Base-by-base conservation (phyloP, 305 asterid genomes). In the Solanum hybrid region DNA sequence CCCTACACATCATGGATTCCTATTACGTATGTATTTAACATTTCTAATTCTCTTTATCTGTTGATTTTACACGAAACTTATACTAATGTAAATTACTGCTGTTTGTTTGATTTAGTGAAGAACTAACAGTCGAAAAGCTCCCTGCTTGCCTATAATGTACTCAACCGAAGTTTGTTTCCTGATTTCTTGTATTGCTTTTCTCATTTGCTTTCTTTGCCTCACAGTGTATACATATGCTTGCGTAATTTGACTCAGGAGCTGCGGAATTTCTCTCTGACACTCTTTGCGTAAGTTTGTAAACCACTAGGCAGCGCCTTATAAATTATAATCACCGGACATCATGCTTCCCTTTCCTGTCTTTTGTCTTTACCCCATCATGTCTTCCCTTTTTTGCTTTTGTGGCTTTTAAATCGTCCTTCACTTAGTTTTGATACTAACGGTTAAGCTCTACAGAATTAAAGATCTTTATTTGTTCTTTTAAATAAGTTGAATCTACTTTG, bases 1-100 rank as follows among this genome's bases (percentile, higher is more conserved):
- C 99, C 99, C 26, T 96, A 96, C 96, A 97, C 99, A 32, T 97
- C 99, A 42, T 97, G 99, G 99, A 95, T 97, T 90, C 99, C 99
- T 87, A 97, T 97, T 90, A 93, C 96, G 99, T 97, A 89, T 32
- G 99, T 94, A 82, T 81, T 86, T 73, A 32, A 81, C 26, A 88
- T 35, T 90, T 87, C 79, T 38, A 29, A 36, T 72, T 40, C 42
- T 17, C 64, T 24, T 40, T 10, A 19, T 35, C 76, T 14, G 42
- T 56, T 85, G 31, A 85, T 56, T 56, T 85, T 85, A 13, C 76
- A 56, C 1, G 5, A 56, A 85, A 56, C 87, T 17, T 17, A 45
- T 15, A 29, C 6, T 51, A 45, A 82, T 17, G 87, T 29, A 82
- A 42, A 27, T 81, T 42, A 9, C 40, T 45, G 87, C 40, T 60